Conservation (phyloP, 2,329 filamentous ascomycete species). For the Botrytis fabae region DNA sequence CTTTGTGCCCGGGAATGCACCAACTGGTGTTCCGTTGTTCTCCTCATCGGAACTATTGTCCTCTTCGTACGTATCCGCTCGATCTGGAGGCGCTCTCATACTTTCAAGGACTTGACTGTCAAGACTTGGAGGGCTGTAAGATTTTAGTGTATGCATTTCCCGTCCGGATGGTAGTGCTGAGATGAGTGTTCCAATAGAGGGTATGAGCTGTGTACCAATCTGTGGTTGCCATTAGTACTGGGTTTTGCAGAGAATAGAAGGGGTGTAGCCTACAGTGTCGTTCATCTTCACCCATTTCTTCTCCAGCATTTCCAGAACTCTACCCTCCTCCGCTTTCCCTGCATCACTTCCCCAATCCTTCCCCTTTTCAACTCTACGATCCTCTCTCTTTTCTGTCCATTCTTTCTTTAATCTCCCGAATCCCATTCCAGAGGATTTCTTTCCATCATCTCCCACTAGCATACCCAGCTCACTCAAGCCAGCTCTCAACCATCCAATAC, state of each 20-base stretch:
- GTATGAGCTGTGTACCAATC: conserved; percentile 79
- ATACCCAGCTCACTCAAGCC: conserved; percentile 75
- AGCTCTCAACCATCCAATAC: conserved; percentile 81
- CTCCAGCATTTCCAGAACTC: conserved; percentile 84
- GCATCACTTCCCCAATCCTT: conserved; percentile 78
- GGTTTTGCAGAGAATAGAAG: background rate
- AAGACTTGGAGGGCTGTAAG: conserved; percentile 65
- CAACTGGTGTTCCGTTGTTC: conserved; percentile 41
- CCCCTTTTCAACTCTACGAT: conserved; percentile 74
- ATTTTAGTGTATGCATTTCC: conserved; percentile 74
- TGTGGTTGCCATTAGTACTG: conserved; percentile 42
- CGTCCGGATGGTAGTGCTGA: conserved; percentile 83
- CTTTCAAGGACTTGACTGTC: conserved; percentile 64
- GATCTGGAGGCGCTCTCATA: conserved; percentile 57
- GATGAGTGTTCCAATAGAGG: conserved; percentile 68
- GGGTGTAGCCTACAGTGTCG: conserved; percentile 66
- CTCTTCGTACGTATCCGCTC: conserved; percentile 45
- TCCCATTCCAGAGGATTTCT: conserved; percentile 50
- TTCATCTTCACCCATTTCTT: conserved; percentile 91
- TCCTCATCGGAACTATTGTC: conserved; percentile 48
- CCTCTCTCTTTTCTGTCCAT: conserved; percentile 75
- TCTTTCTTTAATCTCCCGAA: conserved; percentile 69
- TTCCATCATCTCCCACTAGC: conserved; percentile 51
- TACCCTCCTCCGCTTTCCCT: conserved; percentile 78
- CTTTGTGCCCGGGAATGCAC: conserved; percentile 53